Evolutionary conservation across 2,329 filamentous ascomycete genomes (phyloP).

Genomic region (Chrysoporthe cubensis): DNA sequence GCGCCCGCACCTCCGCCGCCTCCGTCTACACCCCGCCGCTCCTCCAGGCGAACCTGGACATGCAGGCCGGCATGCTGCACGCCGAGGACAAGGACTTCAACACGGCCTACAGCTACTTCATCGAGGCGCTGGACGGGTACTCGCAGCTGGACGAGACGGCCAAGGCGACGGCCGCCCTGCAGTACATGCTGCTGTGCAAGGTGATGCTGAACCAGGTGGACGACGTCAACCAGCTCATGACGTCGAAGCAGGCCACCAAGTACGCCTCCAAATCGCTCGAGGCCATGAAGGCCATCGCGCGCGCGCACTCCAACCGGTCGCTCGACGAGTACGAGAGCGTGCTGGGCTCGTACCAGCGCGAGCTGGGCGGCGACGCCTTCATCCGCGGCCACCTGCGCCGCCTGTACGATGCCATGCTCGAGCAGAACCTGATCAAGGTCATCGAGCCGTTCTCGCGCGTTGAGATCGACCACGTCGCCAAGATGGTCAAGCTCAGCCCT

Average conservation of each 20-base stretch:
- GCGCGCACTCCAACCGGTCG: conserved; percentile 92
- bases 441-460: conserved; percentile 98
- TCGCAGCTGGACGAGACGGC: conserved; percentile 85
- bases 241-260: conserved; percentile 94
- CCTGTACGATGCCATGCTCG: conserved; percentile 96
- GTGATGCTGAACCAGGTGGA: conserved; percentile 98
- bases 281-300: conserved; percentile 98
- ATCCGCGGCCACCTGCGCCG: conserved; percentile 95
- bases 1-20: conserved; percentile 90
- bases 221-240: conserved; percentile 93
- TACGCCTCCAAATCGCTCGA: conserved; percentile 96
- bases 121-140: conserved; percentile 97
- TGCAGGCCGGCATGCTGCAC: conserved; percentile 99
- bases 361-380: conserved; percentile 92
- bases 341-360: conserved; percentile 85
- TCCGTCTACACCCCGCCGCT: conserved; percentile 96
- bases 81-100: conserved; percentile 99
- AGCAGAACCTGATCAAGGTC: conserved; percentile 99
- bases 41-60: conserved; percentile 93
- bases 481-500: conserved; percentile 95
- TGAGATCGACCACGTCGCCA: conserved; percentile 94
- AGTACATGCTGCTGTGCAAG: conserved; percentile 99
- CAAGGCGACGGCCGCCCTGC: conserved; percentile 93
- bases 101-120: conserved; percentile 98
- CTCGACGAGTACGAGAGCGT: conserved; percentile 97